These are phyloP conservation scores for Phascolomyces articulosus DNA, from an alignment of 371 early-diverging fungal species.

Conservation along the genomic window DNA sequence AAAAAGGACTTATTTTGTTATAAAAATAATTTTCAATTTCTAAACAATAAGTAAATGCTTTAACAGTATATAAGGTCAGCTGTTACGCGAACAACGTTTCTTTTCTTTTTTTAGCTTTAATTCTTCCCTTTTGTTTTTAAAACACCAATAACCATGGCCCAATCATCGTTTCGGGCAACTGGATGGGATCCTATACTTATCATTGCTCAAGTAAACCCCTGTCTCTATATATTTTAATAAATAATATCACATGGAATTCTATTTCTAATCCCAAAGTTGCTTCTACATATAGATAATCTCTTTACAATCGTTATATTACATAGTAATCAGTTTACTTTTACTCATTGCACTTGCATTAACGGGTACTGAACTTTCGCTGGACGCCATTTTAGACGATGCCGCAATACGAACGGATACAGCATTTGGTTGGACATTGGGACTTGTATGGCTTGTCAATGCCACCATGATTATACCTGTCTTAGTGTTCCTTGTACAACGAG, in stretches of 20 bases:
- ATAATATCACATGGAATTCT: too few relatives aligned
- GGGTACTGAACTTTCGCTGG: slow-evolving; percentile 68
- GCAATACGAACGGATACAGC: slow-evolving; percentile 72
- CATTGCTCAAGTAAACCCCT: slow-evolving; percentile 38
- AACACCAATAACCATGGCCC: slow-evolving; percentile 17
- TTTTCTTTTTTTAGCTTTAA: neutral
- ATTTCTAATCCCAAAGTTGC: too few relatives aligned
- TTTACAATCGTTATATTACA: slow-evolving; percentile 66
- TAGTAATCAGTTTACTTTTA: slow-evolving; percentile 59
- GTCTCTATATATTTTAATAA: neutral
- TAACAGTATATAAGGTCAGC: too few relatives aligned
- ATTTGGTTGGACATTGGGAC: slow-evolving; percentile 72
- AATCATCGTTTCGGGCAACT: slow-evolving; percentile 47
- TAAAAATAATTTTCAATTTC: too few relatives aligned
- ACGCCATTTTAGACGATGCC: slow-evolving; percentile 64
- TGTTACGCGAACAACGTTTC: neutral
- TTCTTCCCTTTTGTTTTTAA: neutral
- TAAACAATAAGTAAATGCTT: too few relatives aligned
- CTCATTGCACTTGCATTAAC: slow-evolving; percentile 59
- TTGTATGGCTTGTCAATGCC: slow-evolving; percentile 72
- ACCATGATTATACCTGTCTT: slow-evolving; percentile 47
- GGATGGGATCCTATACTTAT: slow-evolving; percentile 55
- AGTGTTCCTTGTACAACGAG: slow-evolving; percentile 77
- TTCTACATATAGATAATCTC: slow-evolving; percentile 49
- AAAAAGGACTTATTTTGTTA: too few relatives aligned